Evolutionary conservation across 129 eudicot species (phyloP), one percentile per base, ranked within the genome.

Genomic region (Flaveria robusta): DNA sequence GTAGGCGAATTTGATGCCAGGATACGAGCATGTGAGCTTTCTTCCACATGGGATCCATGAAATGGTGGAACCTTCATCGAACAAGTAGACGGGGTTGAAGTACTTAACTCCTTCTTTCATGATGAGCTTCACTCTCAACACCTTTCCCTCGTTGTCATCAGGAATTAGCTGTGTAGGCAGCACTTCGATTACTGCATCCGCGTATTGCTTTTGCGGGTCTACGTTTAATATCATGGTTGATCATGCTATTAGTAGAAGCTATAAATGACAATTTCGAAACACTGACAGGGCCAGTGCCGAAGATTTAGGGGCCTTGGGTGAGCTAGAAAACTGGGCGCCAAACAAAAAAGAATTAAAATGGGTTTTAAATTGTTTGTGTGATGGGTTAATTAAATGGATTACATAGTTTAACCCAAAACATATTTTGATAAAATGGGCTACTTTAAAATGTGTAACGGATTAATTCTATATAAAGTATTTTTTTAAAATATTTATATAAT

Each of bases 131-230:
- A 93, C 98, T 83, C 97, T 88, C 77, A 93, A 81, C 54, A 90
- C 92, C 71, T 90, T 93, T 20, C 97, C 97, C 59, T 87, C 98
- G 34, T 90, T 83, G 79, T 93, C 98, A 45, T 88, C 97, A 0
- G 97, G 98, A 34, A 93, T 93, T 37, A 93, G 91, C 51, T 87
- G 86, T 0, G 98, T 90, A 42, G 98, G 98, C 81, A 93, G 41
- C 58, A 93, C 98, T 82, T 93, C 98, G 13, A 93, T 90, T 9
- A 93, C 98, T 43, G 96, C 98, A 82, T 93, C 98, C n/a, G 98
- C 97, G 14, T 85, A 93, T 75, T 90, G 97, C 87, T 93, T 93
- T 80, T 93, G 98, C 71, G 98, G 97, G 71, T 93, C 98, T 93
- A 89, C 81, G 19, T 55, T 10, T 64, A 13, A 39, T 2, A 64